phyloP scores from a whole-genome alignment of 2,329 filamentous ascomycete genomes.

The Bipolaris cookei region DNA sequence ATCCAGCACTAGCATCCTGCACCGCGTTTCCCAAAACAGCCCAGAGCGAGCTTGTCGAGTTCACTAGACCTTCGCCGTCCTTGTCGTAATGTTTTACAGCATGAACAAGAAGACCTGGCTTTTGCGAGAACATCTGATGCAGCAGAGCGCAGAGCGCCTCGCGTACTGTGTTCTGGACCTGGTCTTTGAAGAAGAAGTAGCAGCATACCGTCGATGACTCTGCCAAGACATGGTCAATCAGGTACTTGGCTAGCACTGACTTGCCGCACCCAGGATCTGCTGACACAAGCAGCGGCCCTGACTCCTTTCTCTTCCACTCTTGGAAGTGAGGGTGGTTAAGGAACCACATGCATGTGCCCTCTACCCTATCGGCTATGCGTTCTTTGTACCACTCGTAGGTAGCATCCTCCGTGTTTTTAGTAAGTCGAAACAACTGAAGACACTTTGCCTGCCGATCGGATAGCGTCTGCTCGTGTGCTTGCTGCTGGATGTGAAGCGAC shows the following conservation, averaged over 20 bases:
- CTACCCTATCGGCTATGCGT: constrained; percentile 24
- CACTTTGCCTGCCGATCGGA: constrained; percentile 24
- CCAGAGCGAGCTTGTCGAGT: constrained; percentile 29
- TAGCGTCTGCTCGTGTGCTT: constrained; percentile 18
- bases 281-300: constrained; percentile 27
- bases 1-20: constrained; percentile 18
- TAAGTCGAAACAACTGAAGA: constrained; percentile 31
- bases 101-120: constrained; percentile 22
- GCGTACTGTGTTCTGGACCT: constrained; percentile 28
- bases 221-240: constrained; percentile 25
- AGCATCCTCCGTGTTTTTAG: constrained; percentile 19
- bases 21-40: constrained; percentile 18
- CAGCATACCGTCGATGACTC: constrained; percentile 23
- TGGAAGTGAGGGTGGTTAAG: constrained; percentile 25
- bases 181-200: constrained; percentile 35
- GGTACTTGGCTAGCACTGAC: constrained; percentile 28
- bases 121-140: constrained; percentile 27
- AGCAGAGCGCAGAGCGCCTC: constrained; percentile 29
- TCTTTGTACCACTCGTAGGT: constrained; percentile 34
- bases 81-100: constrained; percentile 21
- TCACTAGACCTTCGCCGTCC: constrained; percentile 19
- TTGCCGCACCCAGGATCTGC: constrained; percentile 35
- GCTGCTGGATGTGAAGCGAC: constrained; percentile 19
- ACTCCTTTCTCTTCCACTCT: constrained; percentile 22
- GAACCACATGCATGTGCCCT: constrained; percentile 30